Percentiles rank a stretch among this genome's conserved stretches.
Conservation (phyloP, 2,329 filamentous ascomycete genomes). For the Triangularia setosa region DNA sequence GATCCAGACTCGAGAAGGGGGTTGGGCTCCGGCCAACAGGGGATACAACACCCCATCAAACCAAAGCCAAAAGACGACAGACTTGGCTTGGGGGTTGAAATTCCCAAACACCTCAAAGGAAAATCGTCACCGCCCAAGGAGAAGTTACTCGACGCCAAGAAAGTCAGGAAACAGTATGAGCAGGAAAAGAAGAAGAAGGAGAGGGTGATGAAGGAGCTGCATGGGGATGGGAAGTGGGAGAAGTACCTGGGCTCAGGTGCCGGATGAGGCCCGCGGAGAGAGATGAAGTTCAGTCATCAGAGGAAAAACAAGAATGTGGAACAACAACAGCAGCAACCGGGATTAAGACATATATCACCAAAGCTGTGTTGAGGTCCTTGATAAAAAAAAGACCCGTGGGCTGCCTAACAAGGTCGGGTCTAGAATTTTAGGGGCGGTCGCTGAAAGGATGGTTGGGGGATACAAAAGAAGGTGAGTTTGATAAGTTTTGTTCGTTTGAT, state of each 20-base stretch:
- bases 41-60: slow-evolving; percentile 73
- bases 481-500: too few species aligned
- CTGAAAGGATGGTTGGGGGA: too few species aligned
- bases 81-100: slow-evolving; percentile 62
- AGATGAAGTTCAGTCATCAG: too few species aligned
- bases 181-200: slow-evolving; percentile 61
- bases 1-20: slow-evolving; percentile 69
- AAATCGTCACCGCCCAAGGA: slow-evolving; percentile 35
- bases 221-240: slow-evolving; percentile 69
- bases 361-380: too few species aligned
- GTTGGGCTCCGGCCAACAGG: slow-evolving; percentile 66
- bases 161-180: slow-evolving; percentile 57
- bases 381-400: too few species aligned
- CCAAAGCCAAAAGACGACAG: slow-evolving; percentile 68
- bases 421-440: too few species aligned
- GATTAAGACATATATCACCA: too few species aligned
- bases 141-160: slow-evolving; percentile 63
- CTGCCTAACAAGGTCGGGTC: too few species aligned
- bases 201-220: slow-evolving; percentile 66
- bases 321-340: too few species aligned
- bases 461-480: too few species aligned
- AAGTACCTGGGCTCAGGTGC: slow-evolving; percentile 57
- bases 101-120: slow-evolving; percentile 40
- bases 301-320: too few species aligned
- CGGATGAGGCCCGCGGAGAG: neutral